Conservation (phyloP, 2,329 filamentous ascomycete species). For the Chaetomium sp. region DNA sequence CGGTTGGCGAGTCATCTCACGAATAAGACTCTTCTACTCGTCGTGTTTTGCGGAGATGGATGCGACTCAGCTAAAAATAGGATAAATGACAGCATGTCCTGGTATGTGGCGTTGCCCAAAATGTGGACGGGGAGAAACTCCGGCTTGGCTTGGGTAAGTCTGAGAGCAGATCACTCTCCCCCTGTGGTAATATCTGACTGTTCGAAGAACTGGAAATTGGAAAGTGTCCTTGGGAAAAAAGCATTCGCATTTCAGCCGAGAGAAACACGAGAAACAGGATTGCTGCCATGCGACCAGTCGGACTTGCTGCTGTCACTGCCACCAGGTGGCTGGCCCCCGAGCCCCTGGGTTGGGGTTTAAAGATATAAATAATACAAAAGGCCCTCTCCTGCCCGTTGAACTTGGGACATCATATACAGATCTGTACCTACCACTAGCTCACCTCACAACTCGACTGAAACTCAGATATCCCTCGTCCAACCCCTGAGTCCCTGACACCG, state of each 20-base stretch:
- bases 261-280: constrained; percentile 24
- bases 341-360: not conserved
- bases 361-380: constrained; percentile 1
- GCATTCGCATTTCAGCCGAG: constrained; percentile 20
- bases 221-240: not conserved
- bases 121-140: constrained; percentile 16
- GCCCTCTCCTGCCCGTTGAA: not conserved
- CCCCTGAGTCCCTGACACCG: not conserved
- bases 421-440: not conserved
- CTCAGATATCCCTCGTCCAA: not conserved
- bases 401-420: not conserved
- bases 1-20: not conserved
- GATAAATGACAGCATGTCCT: constrained; percentile 1
- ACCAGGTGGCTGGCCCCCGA: not conserved
- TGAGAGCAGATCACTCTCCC: constrained; percentile 17
- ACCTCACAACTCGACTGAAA: not conserved
- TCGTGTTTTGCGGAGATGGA: not conserved
- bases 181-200: not conserved
- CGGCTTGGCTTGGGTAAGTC: constrained; percentile 23
- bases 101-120: constrained; percentile 15
- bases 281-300: constrained; percentile 9
- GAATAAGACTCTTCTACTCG: not conserved
- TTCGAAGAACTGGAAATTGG: not conserved
- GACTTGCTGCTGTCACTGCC: not conserved
- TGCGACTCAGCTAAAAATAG: constrained; percentile 24